These are phyloP conservation scores for Thelephora aurantiotincta DNA, from an alignment of 768 basidiomycete species.

Conservation along the genomic window DNA sequence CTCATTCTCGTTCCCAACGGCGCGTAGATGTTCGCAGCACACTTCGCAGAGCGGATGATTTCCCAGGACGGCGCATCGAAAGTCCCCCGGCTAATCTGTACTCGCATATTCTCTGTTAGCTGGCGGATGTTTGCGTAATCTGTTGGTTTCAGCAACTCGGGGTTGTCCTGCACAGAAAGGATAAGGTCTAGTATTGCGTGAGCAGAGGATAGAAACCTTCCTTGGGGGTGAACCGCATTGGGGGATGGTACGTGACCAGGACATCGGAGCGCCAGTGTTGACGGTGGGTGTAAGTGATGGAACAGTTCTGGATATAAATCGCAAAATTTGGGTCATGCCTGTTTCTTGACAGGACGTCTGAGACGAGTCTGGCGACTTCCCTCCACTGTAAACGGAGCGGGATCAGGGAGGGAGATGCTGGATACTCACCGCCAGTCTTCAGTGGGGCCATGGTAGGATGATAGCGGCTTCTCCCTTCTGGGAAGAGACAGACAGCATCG, in stretches of 20 bases:
- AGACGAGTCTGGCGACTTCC: slow-evolving; percentile 66
- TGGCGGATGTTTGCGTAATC: slow-evolving; percentile 44
- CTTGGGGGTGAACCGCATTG: slow-evolving; percentile 51
- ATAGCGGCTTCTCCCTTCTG: slow-evolving; percentile 78
- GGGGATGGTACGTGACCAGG: slow-evolving; percentile 66
- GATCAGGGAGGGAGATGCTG: neutral
- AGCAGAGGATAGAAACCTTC: slow-evolving; percentile 18
- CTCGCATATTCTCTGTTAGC: slow-evolving; percentile 48
- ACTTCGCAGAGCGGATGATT: slow-evolving; percentile 57
- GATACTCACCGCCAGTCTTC: slow-evolving; percentile 62
- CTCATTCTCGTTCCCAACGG: slow-evolving; percentile 81
- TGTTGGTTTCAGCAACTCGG: slow-evolving; percentile 57
- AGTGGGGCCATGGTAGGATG: slow-evolving; percentile 79
- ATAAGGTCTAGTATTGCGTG: neutral
- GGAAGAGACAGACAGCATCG: slow-evolving; percentile 73
- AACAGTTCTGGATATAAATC: slow-evolving; percentile 61
- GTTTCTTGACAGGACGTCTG: slow-evolving; percentile 62
- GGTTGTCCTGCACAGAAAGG: slow-evolving; percentile 34
- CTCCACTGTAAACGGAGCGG: slow-evolving; percentile 1
- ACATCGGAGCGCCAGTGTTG: slow-evolving; percentile 85
- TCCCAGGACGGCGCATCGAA: slow-evolving; percentile 81
- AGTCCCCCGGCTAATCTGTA: slow-evolving; percentile 61
- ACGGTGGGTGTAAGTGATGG: slow-evolving; percentile 76
- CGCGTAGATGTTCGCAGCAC: slow-evolving; percentile 70
- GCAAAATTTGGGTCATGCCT: slow-evolving; percentile 55